Evolutionary conservation across 192 early-diverging fungal genomes (phyloP).

Genomic region (Coemansia sp.): DNA sequence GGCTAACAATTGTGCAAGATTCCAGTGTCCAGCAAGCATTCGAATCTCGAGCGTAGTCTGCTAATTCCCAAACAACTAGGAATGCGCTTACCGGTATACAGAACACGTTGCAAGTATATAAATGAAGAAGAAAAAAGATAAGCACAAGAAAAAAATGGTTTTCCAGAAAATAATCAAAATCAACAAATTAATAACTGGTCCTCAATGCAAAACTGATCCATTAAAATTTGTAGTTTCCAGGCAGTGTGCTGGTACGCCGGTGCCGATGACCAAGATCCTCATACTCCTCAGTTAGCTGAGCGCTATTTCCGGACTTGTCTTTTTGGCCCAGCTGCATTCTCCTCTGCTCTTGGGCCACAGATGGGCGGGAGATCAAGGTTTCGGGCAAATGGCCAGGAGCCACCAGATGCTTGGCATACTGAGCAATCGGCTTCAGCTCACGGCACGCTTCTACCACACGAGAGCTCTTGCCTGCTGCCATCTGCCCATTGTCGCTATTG

Average conservation of each 20-base stretch:
- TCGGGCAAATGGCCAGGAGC: conserved; percentile 19
- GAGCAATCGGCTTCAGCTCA: conserved; percentile 50
- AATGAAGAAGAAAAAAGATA: too few relatives aligned
- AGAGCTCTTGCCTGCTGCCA: neutral
- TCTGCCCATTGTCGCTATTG: neutral
- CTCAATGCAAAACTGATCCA: neutral
- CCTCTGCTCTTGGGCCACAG: neutral
- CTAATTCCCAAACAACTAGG: too few relatives aligned
- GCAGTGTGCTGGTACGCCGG: conserved; percentile 29
- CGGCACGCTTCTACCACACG: conserved; percentile 25
- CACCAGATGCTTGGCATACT: conserved; percentile 45
- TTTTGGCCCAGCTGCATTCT: neutral
- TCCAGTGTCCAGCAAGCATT: too few relatives aligned
- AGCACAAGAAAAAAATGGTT: neutral
- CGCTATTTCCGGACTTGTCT: too few relatives aligned
- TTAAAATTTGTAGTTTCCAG: conserved; percentile 27
- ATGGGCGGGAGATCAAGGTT: conserved; percentile 15
- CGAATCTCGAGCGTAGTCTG: too few relatives aligned
- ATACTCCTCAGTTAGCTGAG: conserved; percentile 12
- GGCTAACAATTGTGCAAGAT: too few relatives aligned
- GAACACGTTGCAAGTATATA: too few relatives aligned
- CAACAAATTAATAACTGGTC: conserved; percentile 7
- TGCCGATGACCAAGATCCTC: conserved; percentile 41
- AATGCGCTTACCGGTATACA: too few relatives aligned
- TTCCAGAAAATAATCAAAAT: neutral